Base-by-base conservation (phyloP, 257 asterid species). In the Lithospermum erythrorhizon region DNA sequence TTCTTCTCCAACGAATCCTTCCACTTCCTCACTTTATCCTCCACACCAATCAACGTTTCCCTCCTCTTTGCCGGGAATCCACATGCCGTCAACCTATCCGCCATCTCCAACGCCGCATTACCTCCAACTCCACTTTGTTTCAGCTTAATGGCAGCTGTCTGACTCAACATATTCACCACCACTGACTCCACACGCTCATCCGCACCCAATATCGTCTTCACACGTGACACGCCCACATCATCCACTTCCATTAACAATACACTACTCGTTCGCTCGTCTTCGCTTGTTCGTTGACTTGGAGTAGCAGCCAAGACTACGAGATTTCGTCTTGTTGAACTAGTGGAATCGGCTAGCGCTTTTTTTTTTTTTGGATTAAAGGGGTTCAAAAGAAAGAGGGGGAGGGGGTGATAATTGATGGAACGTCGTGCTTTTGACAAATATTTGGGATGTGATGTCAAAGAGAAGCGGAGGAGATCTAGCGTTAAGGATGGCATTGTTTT, bases 171-270 rank as follows among this genome's bases (percentile, higher is more conserved):
- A 58, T 90, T 87, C 76, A 90, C 96, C 69, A 90, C 98, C 21
- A 65, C 95, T 15, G 96, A 82, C 57, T 81, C 91, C 13, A 90
- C 96, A 64, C 98, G 86, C 59, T 82, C 84, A 75, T 87, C 94
- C 57, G 83, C 76, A 19, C 94, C 68, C 48, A 87, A 19, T 56
- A 90, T 85, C 62, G 98, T 75, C 81, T 90, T 87, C 61, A 90
- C 89, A 56, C 94, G 96, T 21, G 94, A 77, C 19, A 76, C 98
- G 59, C 98, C 85, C 98, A 90, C 98, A 90, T 90, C 96, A 90
- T 90, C n/a, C n/a, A n/a, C n/a, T n/a, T 48, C 98, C 98, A 7
- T 87, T 74, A 3, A 90, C 96, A 21, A 69, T 5, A 88, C 79
- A 0, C 84, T 83, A 3, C 85, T 60, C 15, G 67, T 21, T 13